Percentiles rank a stretch among this genome's conserved stretches.
Evolutionary conservation across 495 filamentous ascomycete species (phyloP).

Genomic region (Astrocystis sublimbata): DNA sequence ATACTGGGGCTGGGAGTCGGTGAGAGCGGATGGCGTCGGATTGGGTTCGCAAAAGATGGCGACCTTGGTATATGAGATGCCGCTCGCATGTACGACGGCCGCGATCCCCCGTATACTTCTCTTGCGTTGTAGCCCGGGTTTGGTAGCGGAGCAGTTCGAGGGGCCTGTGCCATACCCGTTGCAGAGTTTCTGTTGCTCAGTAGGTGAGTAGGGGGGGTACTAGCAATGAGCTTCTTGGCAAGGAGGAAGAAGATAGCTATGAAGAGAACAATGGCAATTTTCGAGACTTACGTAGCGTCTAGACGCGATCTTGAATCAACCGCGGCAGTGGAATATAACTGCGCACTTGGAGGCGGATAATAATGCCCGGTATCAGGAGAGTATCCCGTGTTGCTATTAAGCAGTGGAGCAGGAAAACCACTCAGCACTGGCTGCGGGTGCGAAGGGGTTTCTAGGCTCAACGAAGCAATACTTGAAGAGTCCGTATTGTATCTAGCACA

Average conservation of each 20-base stretch:
- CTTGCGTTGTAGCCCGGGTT: constrained; percentile 50
- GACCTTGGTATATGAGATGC: constrained; percentile 53
- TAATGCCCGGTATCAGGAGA: constrained; percentile 47
- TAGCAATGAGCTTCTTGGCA: constrained; percentile 13
- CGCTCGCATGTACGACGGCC: constrained; percentile 49
- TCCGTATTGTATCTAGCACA: constrained; percentile 48
- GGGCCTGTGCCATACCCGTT: constrained; percentile 58
- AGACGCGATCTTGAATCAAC: constrained; percentile 54
- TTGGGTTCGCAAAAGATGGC: constrained; percentile 43
- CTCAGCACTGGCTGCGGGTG: constrained; percentile 48
- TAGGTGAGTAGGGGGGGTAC: constrained; percentile 41
- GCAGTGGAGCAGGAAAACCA: constrained; percentile 46
- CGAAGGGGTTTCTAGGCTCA: constrained; percentile 48
- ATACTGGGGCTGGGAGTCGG: constrained; percentile 47
- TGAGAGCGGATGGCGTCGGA: constrained; percentile 54
- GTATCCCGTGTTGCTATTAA: constrained; percentile 41
- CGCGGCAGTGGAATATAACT: constrained; percentile 42
- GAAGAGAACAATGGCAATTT: constrained; percentile 11
- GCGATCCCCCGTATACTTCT: constrained; percentile 51
- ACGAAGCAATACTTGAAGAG: constrained; percentile 44
- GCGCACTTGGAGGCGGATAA: constrained; percentile 44
- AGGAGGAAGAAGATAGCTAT: constrained; percentile 20
- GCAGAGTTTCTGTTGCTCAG: constrained; percentile 47
- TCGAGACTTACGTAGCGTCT: constrained; percentile 51
- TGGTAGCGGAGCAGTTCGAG: constrained; percentile 51